Base-by-base conservation (phyloP, 2,329 filamentous ascomycete genomes). In the Talaromyces sp. region DNA sequence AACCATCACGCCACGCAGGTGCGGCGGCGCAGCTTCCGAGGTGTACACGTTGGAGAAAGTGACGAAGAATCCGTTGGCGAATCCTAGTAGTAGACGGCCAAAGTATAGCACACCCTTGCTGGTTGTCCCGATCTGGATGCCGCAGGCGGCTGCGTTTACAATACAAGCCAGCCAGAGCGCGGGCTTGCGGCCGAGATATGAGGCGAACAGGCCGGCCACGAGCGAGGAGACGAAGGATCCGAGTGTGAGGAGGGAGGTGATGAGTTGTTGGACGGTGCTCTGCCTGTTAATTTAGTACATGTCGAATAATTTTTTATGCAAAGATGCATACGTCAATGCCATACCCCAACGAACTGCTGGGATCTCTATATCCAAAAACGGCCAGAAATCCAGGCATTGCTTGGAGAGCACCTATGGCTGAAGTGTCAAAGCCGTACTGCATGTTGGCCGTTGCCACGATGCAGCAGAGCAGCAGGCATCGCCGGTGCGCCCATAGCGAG, bases 361-460 rank as follows among this genome's bases (percentile, higher is more conserved):
- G 73, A 56, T 81, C 75, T 22, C 73, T 70, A 59, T 83, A 79
- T 2, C 82, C 82, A 66, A 82, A 84, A 0, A 84, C 80, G 59
- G 74, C 70, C 7, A 82, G 65, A 57, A 83, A 84, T 0, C 81
- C 81, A 0, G 81, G 81, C 80, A 82, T 82, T 3, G 80, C 80
- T 65, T 82, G 76, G 4, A 81, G 68, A 2, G 76, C 78, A 9
- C 77, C 77, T 0, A 83, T 73, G 8, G 77, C 76, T 2, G 78
- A 76, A 11, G 75, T 78, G 67, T 83, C 80, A 6, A 83, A 75
- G 2, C 80, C 81, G 68, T 83, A 84, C 65, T 84, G 80, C 75
- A 82, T 80, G 63, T 80, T 82, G 4, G 80, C 79, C 32, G 80
- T 72, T 4, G 80, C 77, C 8, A 82, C 78, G 15, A 77, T 71